Percentiles rank a stretch among this genome's conserved stretches.
Evolutionary conservation across 2,329 filamentous ascomycete genomes (phyloP).

Genomic region (Scedosporium minutisporum): DNA sequence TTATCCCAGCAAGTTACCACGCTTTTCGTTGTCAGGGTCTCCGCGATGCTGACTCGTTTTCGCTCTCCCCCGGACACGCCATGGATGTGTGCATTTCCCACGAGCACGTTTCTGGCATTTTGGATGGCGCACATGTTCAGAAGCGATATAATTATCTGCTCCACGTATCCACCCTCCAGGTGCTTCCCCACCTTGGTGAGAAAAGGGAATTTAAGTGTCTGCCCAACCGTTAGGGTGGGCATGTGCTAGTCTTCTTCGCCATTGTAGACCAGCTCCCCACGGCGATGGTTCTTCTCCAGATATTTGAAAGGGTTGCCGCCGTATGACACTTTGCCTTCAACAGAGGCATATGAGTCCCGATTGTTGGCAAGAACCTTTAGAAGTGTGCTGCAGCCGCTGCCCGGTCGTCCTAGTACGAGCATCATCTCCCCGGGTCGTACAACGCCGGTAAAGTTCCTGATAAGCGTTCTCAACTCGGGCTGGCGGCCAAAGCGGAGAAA

Average conservation of each 20-base stretch:
- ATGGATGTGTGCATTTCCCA: too few species aligned
- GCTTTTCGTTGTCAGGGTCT: conserved; percentile 39
- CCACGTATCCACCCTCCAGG: too few species aligned
- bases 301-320: conserved; percentile 41
- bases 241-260: too few species aligned
- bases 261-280: too few species aligned
- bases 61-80: conserved; percentile 53
- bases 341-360: background rate
- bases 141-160: too few species aligned
- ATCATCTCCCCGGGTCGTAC: conserved; percentile 30
- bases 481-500: too few species aligned
- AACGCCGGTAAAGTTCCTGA: conserved; percentile 39
- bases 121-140: too few species aligned
- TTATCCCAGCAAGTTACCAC: conserved; percentile 8
- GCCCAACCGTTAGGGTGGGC: too few species aligned
- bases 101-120: too few species aligned
- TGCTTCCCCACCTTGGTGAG: too few species aligned
- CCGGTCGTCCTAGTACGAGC: conserved; percentile 40
- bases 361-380: background rate
- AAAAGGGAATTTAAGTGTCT: too few species aligned
- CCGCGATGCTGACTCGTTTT: conserved; percentile 68
- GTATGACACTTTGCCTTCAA: background rate
- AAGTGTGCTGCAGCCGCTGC: conserved; percentile 9
- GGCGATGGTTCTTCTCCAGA: background rate
- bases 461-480: too few species aligned